Evolutionary conservation across 2,329 filamentous ascomycete genomes (phyloP), one percentile per base, ranked within the genome.

Genomic region (Apiospora phragmitis): DNA sequence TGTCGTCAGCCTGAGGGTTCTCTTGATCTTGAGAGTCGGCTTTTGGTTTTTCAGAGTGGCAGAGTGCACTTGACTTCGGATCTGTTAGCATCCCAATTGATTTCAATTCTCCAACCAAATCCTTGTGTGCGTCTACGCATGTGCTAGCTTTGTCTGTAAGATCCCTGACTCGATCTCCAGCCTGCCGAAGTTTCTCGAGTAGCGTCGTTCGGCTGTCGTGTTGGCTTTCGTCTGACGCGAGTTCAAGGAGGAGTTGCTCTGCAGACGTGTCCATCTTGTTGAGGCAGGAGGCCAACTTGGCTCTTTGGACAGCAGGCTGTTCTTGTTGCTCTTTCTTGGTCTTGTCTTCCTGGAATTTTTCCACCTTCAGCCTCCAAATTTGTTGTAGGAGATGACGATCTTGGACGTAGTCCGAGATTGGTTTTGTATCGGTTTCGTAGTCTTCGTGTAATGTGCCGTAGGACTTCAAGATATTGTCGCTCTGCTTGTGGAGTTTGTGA

Each of bases 341-440:
- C 65, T 74, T 65, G 7, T 68, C 70, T 21, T 75, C 70, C 12
- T 72, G 74, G 66, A 71, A 68, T 12, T 71, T 68, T 41, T 73
- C 73, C 14, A 76, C 72, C 68, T 73, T 79, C 68, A 74, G 72
- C 24, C 71, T 71, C 79, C 79, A 80, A 26, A 79, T 74, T n/a
- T 73, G 73, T 55, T 75, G 73, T 21, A 79, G 74, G 18, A 75
- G 67, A 41, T n/a, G n/a, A n/a, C n/a, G 71, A 68, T 8, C 67
- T 67, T 70, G 71, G 62, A 71, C 74, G 70, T 79, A 79, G 24
- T 69, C 55, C 55, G 69, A 75, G 49, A 80, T 72, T 8, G 41
- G 68, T 5, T 72, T 65, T 62, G 78, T 73, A 35, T 79, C 77
- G 1, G 70, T 65, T 14, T 73, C 74, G 65, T 75, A 80, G 3